Evolutionary conservation across 805 yeast genomes (phyloP).

Genomic region (Scheffersomyces lignosus): DNA sequence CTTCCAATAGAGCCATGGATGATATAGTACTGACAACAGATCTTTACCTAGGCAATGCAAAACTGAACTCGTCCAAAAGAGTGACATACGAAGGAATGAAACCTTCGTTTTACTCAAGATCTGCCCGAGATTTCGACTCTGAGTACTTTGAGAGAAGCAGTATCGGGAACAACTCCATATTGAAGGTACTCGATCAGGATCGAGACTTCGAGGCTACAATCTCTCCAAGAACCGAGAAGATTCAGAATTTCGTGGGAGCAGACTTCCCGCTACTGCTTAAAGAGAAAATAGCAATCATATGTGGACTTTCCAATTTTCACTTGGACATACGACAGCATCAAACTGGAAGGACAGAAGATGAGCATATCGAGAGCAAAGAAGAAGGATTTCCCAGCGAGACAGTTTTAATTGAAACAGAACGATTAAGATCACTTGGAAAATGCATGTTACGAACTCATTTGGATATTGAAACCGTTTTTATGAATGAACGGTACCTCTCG

Average conservation of each 20-base stretch:
- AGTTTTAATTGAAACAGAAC: conserved; percentile 11
- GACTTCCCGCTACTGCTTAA: conserved; percentile 21
- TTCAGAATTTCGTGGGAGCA: conserved; percentile 26
- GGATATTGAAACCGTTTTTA: conserved; percentile 26
- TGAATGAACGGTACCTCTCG: conserved; percentile 29
- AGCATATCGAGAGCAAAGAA: not conserved
- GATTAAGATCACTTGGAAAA: conserved; percentile 29
- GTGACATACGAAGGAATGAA: conserved; percentile 10
- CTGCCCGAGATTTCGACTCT: conserved; percentile 14
- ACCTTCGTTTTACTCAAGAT: conserved; percentile 15
- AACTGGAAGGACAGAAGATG: not conserved
- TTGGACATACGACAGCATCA: conserved; percentile 1
- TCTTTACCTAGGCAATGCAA: conserved; percentile 12
- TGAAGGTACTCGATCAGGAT: conserved; percentile 10
- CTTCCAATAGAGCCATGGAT: too few relatives aligned
- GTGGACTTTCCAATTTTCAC: conserved; percentile 28
- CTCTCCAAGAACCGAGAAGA: conserved; percentile 11
- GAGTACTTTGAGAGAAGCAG: conserved; percentile 8
- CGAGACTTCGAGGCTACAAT: conserved; percentile 2
- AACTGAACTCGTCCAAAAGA: conserved; percentile 11
- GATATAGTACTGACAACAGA: conserved; percentile 26
- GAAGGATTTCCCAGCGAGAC: not conserved
- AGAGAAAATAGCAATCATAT: conserved; percentile 27
- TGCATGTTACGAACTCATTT: conserved; percentile 21
- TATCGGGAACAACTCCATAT: conserved; percentile 7